phyloP scores from a whole-genome alignment of 1,284 basidiomycete genomes.

The Flammula alnicola region DNA sequence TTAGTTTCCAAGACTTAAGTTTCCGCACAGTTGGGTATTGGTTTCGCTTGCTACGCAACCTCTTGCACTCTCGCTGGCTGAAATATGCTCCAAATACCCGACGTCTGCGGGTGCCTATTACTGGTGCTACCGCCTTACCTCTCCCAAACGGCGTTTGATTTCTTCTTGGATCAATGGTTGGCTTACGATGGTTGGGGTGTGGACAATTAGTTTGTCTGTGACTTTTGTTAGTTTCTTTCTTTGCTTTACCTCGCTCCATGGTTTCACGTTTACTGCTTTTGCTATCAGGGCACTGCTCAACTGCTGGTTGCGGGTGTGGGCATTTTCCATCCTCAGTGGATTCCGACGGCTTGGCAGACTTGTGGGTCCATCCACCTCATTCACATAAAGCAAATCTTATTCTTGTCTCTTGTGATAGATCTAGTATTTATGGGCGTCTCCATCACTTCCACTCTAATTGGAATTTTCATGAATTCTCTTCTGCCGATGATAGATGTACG shows the following conservation, averaged over 20 bases:
- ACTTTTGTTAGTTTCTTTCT: constrained; percentile 47
- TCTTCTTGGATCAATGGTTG: constrained; percentile 63
- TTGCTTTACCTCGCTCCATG: background rate
- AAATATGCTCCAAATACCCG: constrained; percentile 60
- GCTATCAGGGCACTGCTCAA: constrained; percentile 50
- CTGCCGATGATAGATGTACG: constrained; percentile 56
- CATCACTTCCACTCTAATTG: constrained; percentile 44
- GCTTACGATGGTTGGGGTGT: constrained; percentile 59
- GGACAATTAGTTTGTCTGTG: constrained; percentile 57
- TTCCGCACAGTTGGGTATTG: constrained; percentile 47
- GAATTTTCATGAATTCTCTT: constrained; percentile 51
- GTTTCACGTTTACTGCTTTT: background rate
- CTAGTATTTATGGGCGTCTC: constrained; percentile 55
- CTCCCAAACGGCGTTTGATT: constrained; percentile 45
- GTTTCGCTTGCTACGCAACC: constrained; percentile 50
- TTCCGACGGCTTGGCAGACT: constrained; percentile 53
- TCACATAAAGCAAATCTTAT: background rate
- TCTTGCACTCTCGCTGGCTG: constrained; percentile 55
- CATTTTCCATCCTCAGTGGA: constrained; percentile 56
- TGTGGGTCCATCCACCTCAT: constrained; percentile 37
- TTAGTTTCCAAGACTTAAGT: background rate
- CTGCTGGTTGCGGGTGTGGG: constrained; percentile 52
- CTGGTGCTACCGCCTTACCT: constrained; percentile 56
- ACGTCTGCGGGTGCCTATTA: constrained; percentile 64
- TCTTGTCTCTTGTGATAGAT: constrained; percentile 36